Conservation (phyloP, 306 rosid species). For the Amphicarpaea edgeworthii region DNA sequence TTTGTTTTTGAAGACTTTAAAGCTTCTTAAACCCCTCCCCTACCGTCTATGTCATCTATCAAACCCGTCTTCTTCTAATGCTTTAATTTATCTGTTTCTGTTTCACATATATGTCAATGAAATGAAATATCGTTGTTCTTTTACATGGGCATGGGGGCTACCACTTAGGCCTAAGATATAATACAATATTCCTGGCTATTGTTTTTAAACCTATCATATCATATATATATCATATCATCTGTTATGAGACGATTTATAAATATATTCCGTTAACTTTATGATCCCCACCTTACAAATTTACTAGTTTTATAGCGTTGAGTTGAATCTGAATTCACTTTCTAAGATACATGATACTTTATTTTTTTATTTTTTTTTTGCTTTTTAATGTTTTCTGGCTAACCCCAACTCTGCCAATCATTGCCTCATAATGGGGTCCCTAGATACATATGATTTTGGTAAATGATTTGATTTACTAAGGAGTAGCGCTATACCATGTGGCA, state of each 20-base stretch:
- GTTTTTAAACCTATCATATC: no score
- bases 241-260: no score
- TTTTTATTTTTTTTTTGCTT: neutral
- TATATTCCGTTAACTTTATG: no score
- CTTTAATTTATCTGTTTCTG: slow-evolving; percentile 37
- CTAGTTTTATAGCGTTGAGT: no score
- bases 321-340: no score
- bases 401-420: slow-evolving; percentile 52
- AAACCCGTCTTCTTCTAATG: slow-evolving; percentile 42
- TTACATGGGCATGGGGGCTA: slow-evolving; percentile 8
- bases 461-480: slow-evolving; percentile 36
- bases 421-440: slow-evolving; percentile 26
- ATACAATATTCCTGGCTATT: no score
- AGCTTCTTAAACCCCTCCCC: slow-evolving; percentile 7
- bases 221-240: no score
- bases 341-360: slow-evolving; percentile 12
- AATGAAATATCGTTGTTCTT: neutral
- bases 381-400: slow-evolving; percentile 44
- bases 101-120: slow-evolving; percentile 1
- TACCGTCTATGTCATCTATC: slow-evolving; percentile 20
- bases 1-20: slow-evolving; percentile 5
- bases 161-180: slow-evolving; percentile 18
- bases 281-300: no score
- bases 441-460: slow-evolving; percentile 25
- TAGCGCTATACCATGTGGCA: slow-evolving; percentile 42